These are phyloP conservation scores for Centella asiatica DNA, from an alignment of 129 eudicot genomes.

Conservation along the genomic window DNA sequence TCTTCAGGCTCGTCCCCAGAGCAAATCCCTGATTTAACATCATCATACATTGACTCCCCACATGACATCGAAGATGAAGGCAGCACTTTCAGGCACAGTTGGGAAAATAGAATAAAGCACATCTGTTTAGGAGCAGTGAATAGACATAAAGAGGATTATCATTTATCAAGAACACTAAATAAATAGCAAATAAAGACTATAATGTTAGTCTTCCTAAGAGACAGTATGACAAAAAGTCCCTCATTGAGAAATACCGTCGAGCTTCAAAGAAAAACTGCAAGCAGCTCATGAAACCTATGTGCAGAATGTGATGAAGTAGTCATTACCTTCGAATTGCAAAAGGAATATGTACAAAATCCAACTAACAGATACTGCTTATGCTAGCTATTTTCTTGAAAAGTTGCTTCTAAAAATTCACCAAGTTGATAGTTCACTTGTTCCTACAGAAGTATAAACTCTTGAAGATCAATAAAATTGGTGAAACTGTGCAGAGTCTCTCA, in stretches of 20 bases:
- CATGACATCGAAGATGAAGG: constrained; percentile 40
- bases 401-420: not conserved
- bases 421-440: not conserved
- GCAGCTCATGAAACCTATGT: too few relatives aligned
- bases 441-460: too few relatives aligned
- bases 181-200: too few relatives aligned
- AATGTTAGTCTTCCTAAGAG: too few relatives aligned
- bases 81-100: constrained; percentile 85
- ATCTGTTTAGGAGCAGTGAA: constrained; percentile 39
- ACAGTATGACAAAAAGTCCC: too few relatives aligned
- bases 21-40: constrained; percentile 13
- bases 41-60: constrained; percentile 41
- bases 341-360: too few relatives aligned
- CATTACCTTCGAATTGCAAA: too few relatives aligned
- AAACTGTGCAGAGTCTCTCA: too few relatives aligned
- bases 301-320: too few relatives aligned
- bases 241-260: too few relatives aligned
- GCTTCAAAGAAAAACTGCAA: too few relatives aligned
- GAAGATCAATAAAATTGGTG: too few relatives aligned
- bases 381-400: not conserved
- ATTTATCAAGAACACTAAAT: not conserved
- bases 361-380: not conserved
- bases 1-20: constrained; percentile 46
- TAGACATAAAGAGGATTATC: not conserved
- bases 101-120: constrained; percentile 94